phyloP scores from a whole-genome alignment of 192 early-diverging fungal genomes.

The Coemansia sp. region DNA sequence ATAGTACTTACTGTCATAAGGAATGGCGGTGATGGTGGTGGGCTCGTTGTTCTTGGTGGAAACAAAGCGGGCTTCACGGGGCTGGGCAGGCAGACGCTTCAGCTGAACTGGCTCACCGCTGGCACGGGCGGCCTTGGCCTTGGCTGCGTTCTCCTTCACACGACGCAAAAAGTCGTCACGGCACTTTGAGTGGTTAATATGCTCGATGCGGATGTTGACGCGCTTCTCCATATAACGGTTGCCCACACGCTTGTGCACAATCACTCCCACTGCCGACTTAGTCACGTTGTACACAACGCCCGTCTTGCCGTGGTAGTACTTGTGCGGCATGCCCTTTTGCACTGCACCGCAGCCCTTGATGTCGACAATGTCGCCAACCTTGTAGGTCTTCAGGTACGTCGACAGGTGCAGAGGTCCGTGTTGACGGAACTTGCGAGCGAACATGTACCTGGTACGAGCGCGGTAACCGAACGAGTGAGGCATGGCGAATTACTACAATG shows the following conservation, averaged over 20 bases:
- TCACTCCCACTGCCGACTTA: slow-evolving; percentile 97
- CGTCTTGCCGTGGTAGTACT: slow-evolving; percentile 99
- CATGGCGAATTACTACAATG: slow-evolving; percentile 47
- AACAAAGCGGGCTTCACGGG: slow-evolving; percentile 85
- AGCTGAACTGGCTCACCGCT: slow-evolving; percentile 72
- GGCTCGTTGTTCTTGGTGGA: slow-evolving; percentile 85
- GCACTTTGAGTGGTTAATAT: slow-evolving; percentile 99
- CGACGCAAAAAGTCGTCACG: slow-evolving; percentile 95
- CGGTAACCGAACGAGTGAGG: slow-evolving; percentile 90
- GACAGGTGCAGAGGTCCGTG: slow-evolving; percentile 90
- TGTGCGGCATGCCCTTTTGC: slow-evolving; percentile 99
- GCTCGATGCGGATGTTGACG: slow-evolving; percentile 97
- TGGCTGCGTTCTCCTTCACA: slow-evolving; percentile 91
- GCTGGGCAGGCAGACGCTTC: slow-evolving; percentile 88
- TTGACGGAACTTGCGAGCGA: slow-evolving; percentile 93
- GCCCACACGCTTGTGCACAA: slow-evolving; percentile 97
- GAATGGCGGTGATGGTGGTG: slow-evolving; percentile 90
- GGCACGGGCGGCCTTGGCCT: slow-evolving; percentile 79
- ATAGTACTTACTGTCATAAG: slow-evolving; percentile 76
- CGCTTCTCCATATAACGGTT: slow-evolving; percentile 99
- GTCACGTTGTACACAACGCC: slow-evolving; percentile 99
- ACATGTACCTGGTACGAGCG: slow-evolving; percentile 98
- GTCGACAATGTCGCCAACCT: slow-evolving; percentile 99
- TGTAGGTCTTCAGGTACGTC: slow-evolving; percentile 98
- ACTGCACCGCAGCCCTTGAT: slow-evolving; percentile 98